Conservation (phyloP, 2,329 filamentous ascomycete species). For the Paecilomyces sp. region DNA sequence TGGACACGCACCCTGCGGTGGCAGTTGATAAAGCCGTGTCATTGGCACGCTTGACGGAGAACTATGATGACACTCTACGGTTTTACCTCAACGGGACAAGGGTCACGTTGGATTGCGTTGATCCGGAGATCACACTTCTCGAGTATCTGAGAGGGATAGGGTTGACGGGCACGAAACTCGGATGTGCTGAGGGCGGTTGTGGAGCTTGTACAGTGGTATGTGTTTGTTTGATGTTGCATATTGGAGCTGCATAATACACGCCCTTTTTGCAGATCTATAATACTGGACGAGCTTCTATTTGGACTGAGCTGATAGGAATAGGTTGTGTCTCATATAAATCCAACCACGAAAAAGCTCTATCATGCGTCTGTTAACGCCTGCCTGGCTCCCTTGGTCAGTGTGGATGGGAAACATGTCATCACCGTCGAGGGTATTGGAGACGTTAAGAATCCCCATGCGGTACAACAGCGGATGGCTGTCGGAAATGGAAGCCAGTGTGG, state of each 20-base stretch:
- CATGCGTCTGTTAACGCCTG: conserved; percentile 97
- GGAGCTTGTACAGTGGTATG: conserved; percentile 85
- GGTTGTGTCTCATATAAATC: conserved; percentile 86
- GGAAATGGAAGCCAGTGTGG: conserved; percentile 89
- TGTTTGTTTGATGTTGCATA: conserved; percentile 4
- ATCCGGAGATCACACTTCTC: conserved; percentile 84
- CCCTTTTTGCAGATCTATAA: neutral
- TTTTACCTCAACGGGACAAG: conserved; percentile 96
- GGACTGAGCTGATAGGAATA: conserved; percentile 25
- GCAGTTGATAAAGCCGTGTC: conserved; percentile 37
- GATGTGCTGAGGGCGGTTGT: conserved; percentile 93
- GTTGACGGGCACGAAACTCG: conserved; percentile 90
- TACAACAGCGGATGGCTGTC: conserved; percentile 85
- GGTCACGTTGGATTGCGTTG: conserved; percentile 75
- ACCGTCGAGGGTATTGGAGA: conserved; percentile 95
- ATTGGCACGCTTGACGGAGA: conserved; percentile 59
- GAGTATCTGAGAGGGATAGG: conserved; percentile 92
- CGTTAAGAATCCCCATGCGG: conserved; percentile 76
- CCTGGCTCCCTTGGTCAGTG: conserved; percentile 80
- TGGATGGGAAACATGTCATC: conserved; percentile 97
- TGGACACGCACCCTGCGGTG: conserved; percentile 41
- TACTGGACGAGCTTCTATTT: neutral
- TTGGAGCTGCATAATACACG: neutral
- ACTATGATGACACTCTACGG: conserved; percentile 77
- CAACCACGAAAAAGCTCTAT: conserved; percentile 85